Evolutionary conservation across 495 filamentous ascomycete species (phyloP).

Genomic region (Aspergillus nanangensis): DNA sequence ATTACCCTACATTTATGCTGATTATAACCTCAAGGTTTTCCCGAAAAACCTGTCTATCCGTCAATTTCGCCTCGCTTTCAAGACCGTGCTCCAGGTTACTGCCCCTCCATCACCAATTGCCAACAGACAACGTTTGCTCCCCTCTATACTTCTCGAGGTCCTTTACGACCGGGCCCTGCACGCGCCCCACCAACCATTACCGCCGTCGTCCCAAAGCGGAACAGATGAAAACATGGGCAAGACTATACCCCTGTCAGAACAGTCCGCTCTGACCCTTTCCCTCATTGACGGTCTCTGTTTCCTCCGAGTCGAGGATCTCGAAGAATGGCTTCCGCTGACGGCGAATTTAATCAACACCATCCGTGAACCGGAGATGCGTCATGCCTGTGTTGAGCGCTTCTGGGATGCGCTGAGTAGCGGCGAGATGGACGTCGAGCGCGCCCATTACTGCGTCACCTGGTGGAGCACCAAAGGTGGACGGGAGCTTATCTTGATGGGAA

Average conservation of each 20-base stretch:
- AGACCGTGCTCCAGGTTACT: slow-evolving; percentile 80
- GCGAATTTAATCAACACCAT: slow-evolving; percentile 65
- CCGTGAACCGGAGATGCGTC: slow-evolving; percentile 54
- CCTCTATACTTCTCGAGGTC: slow-evolving; percentile 77
- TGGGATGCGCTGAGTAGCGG: slow-evolving; percentile 81
- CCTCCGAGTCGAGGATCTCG: slow-evolving; percentile 62
- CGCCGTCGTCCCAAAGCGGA: slow-evolving; percentile 25
- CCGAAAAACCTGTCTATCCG: slow-evolving; percentile 76
- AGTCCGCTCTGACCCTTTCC: slow-evolving; percentile 73
- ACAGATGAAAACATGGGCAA: slow-evolving; percentile 23
- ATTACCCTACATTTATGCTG: slow-evolving; percentile 10
- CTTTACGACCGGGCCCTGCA: slow-evolving; percentile 61
- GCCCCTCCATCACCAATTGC: slow-evolving; percentile 74
- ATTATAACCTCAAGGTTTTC: slow-evolving; percentile 51
- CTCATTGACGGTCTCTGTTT: slow-evolving; percentile 79
- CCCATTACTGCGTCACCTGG: slow-evolving; percentile 79
- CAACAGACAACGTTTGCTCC: slow-evolving; percentile 65
- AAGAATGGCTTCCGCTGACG: slow-evolving; percentile 71
- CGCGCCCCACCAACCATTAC: slow-evolving; percentile 49
- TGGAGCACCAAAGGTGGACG: slow-evolving; percentile 72
- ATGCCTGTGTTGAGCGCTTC: slow-evolving; percentile 66
- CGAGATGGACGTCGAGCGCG: slow-evolving; percentile 88
- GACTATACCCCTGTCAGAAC: slow-evolving; percentile 61
- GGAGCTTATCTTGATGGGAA: slow-evolving; percentile 58
- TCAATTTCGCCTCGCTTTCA: slow-evolving; percentile 93